Percentiles rank a stretch among this genome's conserved stretches.
Conservation (phyloP, 768 basidiomycete species). For the Phallus indusiatus region DNA sequence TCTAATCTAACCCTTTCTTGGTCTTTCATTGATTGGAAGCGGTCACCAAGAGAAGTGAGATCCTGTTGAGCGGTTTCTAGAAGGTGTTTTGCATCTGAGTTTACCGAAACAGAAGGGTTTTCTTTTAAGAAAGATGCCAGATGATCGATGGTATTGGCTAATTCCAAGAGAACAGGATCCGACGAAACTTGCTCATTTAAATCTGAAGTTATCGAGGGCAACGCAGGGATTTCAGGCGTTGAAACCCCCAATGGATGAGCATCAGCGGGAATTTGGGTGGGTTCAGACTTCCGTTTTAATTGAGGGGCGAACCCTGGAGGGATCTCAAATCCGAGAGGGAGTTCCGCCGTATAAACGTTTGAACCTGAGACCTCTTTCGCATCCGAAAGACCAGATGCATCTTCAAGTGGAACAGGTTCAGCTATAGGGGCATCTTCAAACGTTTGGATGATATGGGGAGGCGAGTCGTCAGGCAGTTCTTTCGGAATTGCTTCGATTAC, state of each 20-base stretch:
- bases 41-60: slow-evolving; percentile 63
- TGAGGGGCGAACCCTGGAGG: slow-evolving; percentile 81
- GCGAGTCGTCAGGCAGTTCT: neutral
- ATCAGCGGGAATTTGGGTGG: slow-evolving; percentile 17
- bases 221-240: slow-evolving; percentile 22
- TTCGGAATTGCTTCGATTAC: neutral
- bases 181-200: slow-evolving; percentile 62
- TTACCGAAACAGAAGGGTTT: slow-evolving; percentile 49
- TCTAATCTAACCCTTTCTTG: slow-evolving; percentile 66
- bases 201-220: slow-evolving; percentile 76
- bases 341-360: slow-evolving; percentile 53
- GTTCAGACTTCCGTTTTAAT: slow-evolving; percentile 35
- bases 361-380: slow-evolving; percentile 16
- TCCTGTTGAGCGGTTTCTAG: slow-evolving; percentile 76
- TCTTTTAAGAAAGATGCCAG: slow-evolving; percentile 76
- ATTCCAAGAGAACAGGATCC: slow-evolving; percentile 89
- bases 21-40: slow-evolving; percentile 71
- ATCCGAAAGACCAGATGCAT: slow-evolving; percentile 17
- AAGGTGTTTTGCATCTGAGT: slow-evolving; percentile 56
- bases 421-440: slow-evolving; percentile 57
- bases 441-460: slow-evolving; percentile 21
- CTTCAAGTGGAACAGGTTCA: neutral
- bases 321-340: slow-evolving; percentile 92
- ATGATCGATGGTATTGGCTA: slow-evolving; percentile 87
- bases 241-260: slow-evolving; percentile 24